These are phyloP conservation scores for Aschersonia sp. DNA, from an alignment of 2,329 filamentous ascomycete genomes.

Conservation along the genomic window DNA sequence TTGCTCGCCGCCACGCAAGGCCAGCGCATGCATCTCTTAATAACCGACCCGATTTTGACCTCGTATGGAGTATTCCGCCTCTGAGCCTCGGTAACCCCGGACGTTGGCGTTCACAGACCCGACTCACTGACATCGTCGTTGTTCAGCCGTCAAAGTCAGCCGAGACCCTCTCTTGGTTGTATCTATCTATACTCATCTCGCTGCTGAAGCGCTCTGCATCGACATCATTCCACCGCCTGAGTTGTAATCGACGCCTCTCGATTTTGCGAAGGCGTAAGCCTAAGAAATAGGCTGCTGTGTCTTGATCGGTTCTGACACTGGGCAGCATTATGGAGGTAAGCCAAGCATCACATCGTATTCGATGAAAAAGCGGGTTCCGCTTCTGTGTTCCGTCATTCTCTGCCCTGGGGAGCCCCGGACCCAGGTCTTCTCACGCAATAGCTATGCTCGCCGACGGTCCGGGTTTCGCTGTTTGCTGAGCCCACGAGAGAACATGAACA, in stretches of 20 bases:
- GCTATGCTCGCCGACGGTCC: not conserved
- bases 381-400: not conserved
- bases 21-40: no score
- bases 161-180: no score
- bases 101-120: no score
- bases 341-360: not conserved
- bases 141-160: no score
- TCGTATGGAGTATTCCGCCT: no score
- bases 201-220: no score
- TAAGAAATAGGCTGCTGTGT: not conserved
- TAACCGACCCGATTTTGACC: no score
- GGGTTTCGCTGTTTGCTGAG: not conserved
- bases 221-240: no score
- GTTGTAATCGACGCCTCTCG: not conserved
- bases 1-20: no score
- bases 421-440: not conserved
- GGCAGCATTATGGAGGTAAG: conserved; percentile 4
- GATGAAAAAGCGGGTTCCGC: not conserved
- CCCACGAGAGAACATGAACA: not conserved
- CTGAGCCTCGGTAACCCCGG: no score
- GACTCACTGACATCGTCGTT: no score
- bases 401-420: not conserved
- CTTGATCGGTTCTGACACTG: not conserved
- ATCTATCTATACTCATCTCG: no score
- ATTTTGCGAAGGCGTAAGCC: not conserved